Evolutionary conservation across 73 alveolate genomes (phyloP).

Genomic region (Paraurostyla sp.): DNA sequence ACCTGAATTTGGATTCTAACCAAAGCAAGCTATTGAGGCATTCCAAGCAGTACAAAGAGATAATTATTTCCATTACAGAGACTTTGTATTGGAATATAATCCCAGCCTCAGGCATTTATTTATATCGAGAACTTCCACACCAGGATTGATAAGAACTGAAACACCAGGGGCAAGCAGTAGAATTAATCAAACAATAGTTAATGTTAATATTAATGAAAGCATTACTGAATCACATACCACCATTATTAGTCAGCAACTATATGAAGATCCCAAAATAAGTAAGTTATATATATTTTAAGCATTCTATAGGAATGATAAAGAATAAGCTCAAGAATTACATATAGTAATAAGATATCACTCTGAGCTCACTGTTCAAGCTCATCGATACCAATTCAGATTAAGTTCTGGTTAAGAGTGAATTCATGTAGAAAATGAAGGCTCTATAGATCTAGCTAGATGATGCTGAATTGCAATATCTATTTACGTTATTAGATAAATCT

Average conservation of each 20-base stretch:
- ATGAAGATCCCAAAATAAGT: constrained; percentile 54
- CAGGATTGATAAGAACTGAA: not conserved
- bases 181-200: not conserved
- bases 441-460: constrained; percentile 22
- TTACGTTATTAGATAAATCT: constrained; percentile 39
- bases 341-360: constrained; percentile 20
- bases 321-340: constrained; percentile 45
- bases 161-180: not conserved
- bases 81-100: constrained; percentile 9
- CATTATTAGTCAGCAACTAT: not conserved
- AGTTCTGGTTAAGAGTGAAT: constrained; percentile 33
- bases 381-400: constrained; percentile 43
- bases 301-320: constrained; percentile 27
- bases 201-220: not conserved
- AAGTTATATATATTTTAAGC: not conserved
- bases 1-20: constrained; percentile 50
- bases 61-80: constrained; percentile 6
- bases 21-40: constrained; percentile 43
- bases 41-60: constrained; percentile 23
- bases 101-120: not conserved
- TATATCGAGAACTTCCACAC: not conserved
- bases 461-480: constrained; percentile 32
- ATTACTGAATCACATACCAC: not conserved
- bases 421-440: constrained; percentile 19
- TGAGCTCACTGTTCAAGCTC: constrained; percentile 33